Conservation (phyloP, 1,139 yeast genomes). For the Suhomyces choctaworum region DNA sequence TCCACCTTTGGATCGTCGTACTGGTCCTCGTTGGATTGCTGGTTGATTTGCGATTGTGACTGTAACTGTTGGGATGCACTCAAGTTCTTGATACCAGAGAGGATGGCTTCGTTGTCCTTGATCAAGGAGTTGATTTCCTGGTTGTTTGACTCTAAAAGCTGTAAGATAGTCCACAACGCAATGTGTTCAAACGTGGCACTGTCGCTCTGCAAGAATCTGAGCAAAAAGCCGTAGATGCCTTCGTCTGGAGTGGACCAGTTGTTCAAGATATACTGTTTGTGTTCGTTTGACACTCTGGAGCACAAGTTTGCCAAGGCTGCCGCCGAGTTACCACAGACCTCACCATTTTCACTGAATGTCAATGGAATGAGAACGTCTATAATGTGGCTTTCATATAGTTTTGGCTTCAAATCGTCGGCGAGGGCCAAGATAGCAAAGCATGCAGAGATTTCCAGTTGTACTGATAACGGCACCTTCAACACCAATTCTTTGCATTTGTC, state of each 20-base stretch:
- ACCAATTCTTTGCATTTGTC: slow-evolving; percentile 90
- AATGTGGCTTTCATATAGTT: slow-evolving; percentile 79
- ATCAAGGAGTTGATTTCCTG: slow-evolving; percentile 63
- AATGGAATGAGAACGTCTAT: slow-evolving; percentile 88
- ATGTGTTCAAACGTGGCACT: slow-evolving; percentile 98
- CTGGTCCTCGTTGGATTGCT: slow-evolving; percentile 33
- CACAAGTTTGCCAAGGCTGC: slow-evolving; percentile 97
- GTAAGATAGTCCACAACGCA: slow-evolving; percentile 95
- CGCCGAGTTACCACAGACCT: slow-evolving; percentile 97
- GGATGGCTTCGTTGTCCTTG: slow-evolving; percentile 59
- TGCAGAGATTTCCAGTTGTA: slow-evolving; percentile 95
- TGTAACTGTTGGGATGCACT: slow-evolving; percentile 41
- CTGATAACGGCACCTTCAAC: slow-evolving; percentile 78
- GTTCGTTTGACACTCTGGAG: slow-evolving; percentile 77
- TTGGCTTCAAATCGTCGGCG: slow-evolving; percentile 91
- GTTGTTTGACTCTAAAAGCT: slow-evolving; percentile 85
- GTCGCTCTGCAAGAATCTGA: slow-evolving; percentile 75
- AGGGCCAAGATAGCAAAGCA: slow-evolving; percentile 95
- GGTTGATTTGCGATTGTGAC: slow-evolving; percentile 28
- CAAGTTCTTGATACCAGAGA: slow-evolving; percentile 56
- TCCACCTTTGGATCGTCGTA: slow-evolving; percentile 69
- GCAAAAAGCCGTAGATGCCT: slow-evolving; percentile 83
- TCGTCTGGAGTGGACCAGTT: slow-evolving; percentile 81
- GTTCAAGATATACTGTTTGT: slow-evolving; percentile 69
- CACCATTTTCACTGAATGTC: slow-evolving; percentile 84